Conservation (phyloP, 2,329 filamentous ascomycete species). For the Aschersonia sp. region DNA sequence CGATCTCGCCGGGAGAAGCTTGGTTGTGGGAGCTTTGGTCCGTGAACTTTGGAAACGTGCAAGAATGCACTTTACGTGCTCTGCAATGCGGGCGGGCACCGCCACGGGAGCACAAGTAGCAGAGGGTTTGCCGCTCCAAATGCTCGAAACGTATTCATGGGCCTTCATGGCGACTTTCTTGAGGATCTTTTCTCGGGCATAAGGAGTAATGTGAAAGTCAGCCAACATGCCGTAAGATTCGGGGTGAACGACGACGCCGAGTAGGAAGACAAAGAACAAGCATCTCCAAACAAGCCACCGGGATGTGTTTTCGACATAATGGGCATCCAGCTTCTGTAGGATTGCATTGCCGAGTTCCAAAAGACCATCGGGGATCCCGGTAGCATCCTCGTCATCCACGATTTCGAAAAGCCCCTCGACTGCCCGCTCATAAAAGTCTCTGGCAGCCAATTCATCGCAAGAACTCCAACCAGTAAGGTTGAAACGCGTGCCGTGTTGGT, state of each 20-base stretch:
- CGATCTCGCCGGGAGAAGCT: conserved; percentile 55
- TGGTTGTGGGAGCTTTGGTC: conserved; percentile 33
- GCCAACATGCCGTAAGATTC: conserved; percentile 70
- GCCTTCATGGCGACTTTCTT: conserved; percentile 69
- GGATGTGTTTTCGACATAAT: conserved; percentile 59
- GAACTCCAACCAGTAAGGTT: conserved; percentile 59
- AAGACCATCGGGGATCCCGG: conserved; percentile 74
- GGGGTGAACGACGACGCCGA: conserved; percentile 73
- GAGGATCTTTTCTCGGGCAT: conserved; percentile 69
- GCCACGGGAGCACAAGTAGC: conserved; percentile 30
- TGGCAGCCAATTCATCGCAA: conserved; percentile 67
- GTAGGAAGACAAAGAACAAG: conserved; percentile 79
- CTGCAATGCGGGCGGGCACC: conserved; percentile 46
- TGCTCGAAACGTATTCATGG: conserved; percentile 65
- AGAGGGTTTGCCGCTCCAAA: conserved; percentile 53
- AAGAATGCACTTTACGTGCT: conserved; percentile 59
- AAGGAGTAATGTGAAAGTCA: conserved; percentile 84
- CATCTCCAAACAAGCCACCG: conserved; percentile 81
- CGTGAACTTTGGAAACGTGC: conserved; percentile 43
- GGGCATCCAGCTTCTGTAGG: conserved; percentile 57
- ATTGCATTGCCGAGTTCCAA: conserved; percentile 77
- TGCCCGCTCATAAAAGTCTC: conserved; percentile 77
- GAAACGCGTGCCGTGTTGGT: conserved; percentile 56
- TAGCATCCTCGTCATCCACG: conserved; percentile 69
- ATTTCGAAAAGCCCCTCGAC: conserved; percentile 72